These are phyloP conservation scores for Leishmania mexicana DNA, from an alignment of 208 protist genomes.

Conservation along the genomic window DNA sequence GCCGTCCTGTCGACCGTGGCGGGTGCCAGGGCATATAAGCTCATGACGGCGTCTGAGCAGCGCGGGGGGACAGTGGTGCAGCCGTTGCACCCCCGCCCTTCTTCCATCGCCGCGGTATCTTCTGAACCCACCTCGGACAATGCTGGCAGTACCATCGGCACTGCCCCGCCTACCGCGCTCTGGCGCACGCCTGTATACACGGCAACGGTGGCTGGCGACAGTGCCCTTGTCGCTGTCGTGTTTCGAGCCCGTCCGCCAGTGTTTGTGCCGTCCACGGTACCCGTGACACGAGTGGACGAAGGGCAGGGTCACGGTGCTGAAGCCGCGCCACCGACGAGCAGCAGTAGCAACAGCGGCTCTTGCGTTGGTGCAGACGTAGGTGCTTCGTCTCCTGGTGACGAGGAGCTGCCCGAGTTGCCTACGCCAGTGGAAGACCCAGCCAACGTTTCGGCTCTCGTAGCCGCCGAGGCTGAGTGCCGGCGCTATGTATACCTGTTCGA, in stretches of 20 bases:
- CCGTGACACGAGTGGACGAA: background rate
- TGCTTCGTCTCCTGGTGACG: background rate
- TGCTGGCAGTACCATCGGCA: background rate
- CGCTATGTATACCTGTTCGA: conserved; percentile 63
- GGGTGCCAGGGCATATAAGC: conserved; percentile 14
- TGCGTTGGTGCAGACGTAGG: background rate
- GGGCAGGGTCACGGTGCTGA: background rate
- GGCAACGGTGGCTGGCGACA: conserved; percentile 54
- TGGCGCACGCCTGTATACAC: conserved; percentile 45
- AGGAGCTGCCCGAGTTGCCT: background rate
- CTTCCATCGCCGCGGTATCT: background rate
- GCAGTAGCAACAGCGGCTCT: background rate
- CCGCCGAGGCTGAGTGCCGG: conserved; percentile 24
- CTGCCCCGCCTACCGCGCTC: conserved; percentile 6
- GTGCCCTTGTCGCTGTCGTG: conserved; percentile 57
- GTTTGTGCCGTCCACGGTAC: conserved; percentile 12
- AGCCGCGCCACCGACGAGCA: background rate
- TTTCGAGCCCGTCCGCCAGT: conserved; percentile 33
- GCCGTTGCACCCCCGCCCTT: background rate
- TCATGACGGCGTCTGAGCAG: background rate
- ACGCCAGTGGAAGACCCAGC: background rate
- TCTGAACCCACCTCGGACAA: background rate
- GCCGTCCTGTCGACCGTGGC: conserved; percentile 24
- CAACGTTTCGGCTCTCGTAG: conserved; percentile 6
- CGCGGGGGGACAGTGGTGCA: background rate